A percentile compares a stretch with the other conserved stretches of the same genome.
Conservation (phyloP, 768 basidiomycete species). For the Neoboletus magnificus region DNA sequence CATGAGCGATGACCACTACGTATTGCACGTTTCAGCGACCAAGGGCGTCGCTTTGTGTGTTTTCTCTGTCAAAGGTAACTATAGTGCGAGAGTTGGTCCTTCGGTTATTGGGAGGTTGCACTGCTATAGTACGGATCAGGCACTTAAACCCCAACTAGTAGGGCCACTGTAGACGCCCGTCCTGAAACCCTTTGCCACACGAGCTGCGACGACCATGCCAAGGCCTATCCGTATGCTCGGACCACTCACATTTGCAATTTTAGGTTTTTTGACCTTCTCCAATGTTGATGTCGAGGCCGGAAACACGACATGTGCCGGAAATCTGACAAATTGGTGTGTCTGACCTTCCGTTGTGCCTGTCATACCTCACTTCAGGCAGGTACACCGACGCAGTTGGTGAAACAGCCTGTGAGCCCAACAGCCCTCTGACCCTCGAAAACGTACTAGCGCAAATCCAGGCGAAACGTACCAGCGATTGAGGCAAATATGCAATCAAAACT, state of each 20-base stretch:
- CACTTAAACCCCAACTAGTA: background rate
- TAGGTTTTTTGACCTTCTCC: background rate
- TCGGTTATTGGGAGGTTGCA: background rate
- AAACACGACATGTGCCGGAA: slow-evolving; percentile 22
- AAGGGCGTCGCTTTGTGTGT: background rate
- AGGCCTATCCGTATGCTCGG: background rate
- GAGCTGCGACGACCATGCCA: background rate
- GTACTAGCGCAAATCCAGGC: slow-evolving; percentile 7
- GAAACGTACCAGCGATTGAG: slow-evolving; percentile 25
- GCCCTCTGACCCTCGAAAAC: background rate
- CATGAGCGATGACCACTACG: background rate
- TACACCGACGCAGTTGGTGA: slow-evolving; percentile 27
- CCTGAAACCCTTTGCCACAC: background rate
- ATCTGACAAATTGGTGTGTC: slow-evolving; percentile 16
- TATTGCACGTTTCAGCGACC: background rate
- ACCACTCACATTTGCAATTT: background rate
- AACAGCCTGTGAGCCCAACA: slow-evolving; percentile 22
- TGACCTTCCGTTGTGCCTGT: background rate
- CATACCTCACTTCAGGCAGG: slow-evolving; percentile 4
- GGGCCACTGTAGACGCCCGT: background rate
- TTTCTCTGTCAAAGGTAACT: background rate
- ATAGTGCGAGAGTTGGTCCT: background rate
- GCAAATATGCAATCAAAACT: slow-evolving; percentile 23
- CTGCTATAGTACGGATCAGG: background rate
- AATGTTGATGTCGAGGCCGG: slow-evolving; percentile 7